A percentile compares a stretch with the other conserved stretches of the same genome.
These are phyloP conservation scores for Ophiosphaerella narmari DNA, from an alignment of 2,329 filamentous ascomycete genomes.

Conservation along the genomic window DNA sequence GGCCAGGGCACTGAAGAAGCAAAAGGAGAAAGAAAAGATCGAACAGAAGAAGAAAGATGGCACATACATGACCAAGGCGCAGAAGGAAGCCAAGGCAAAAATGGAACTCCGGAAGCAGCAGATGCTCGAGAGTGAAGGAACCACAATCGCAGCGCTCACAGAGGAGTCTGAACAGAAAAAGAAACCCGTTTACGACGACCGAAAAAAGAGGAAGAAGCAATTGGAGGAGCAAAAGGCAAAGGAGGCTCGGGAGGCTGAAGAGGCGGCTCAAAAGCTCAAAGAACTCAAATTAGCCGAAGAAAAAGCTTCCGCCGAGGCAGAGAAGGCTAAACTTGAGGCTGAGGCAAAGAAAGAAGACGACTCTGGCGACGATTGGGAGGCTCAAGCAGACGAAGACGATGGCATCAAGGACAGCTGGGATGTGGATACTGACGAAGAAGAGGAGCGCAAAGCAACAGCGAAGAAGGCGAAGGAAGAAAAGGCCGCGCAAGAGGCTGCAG, in stretches of 20 bases:
- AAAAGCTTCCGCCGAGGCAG: constrained; percentile 78
- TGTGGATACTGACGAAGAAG: constrained; percentile 76
- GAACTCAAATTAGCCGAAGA: constrained; percentile 59
- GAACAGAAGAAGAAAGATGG: constrained; percentile 88
- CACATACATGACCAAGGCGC: constrained; percentile 83
- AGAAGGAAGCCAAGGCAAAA: constrained; percentile 79
- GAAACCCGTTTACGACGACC: constrained; percentile 73
- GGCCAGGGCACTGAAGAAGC: constrained; percentile 77
- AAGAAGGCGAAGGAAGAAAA: constrained; percentile 29
- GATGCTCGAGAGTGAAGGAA: constrained; percentile 78
- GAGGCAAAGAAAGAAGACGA: constrained; percentile 66
- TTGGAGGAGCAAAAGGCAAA: constrained; percentile 57
- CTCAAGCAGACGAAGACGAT: constrained; percentile 72
- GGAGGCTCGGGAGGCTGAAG: constrained; percentile 56
- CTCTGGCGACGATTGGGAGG: constrained; percentile 83
- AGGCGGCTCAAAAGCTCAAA: constrained; percentile 60
- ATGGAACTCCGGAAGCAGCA: constrained; percentile 82
- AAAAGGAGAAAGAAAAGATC: constrained; percentile 82
- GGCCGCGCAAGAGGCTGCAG: constrained; percentile 8
- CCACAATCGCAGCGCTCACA: constrained; percentile 59
- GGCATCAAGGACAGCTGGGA: constrained; percentile 96
- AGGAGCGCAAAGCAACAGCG: constrained; percentile 49
- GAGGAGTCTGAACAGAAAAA: constrained; percentile 74
- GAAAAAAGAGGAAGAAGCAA: constrained; percentile 75
- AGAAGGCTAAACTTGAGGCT: constrained; percentile 59